These are phyloP conservation scores for Zymoseptoria tritici DNA, from an alignment of 2,329 filamentous ascomycete species.

Conservation along the genomic window DNA sequence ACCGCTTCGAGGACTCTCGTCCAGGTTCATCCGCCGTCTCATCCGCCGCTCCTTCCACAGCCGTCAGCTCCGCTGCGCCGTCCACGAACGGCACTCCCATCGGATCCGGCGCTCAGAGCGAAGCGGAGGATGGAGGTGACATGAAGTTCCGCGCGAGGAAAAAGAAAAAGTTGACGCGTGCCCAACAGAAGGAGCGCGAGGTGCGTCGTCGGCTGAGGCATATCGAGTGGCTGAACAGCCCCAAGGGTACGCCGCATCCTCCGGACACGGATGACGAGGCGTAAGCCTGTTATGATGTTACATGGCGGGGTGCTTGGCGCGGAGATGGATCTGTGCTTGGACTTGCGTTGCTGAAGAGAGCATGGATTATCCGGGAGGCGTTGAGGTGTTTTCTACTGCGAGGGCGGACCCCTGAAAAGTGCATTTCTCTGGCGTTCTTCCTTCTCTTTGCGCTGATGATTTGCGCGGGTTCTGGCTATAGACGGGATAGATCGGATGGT, in stretches of 20 bases:
- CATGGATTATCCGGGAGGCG: not conserved
- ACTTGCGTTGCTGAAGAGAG: not conserved
- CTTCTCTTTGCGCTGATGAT: not conserved
- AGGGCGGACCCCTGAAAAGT: not conserved
- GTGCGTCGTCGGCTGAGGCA: slow-evolving; percentile 79
- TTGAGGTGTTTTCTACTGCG: not conserved
- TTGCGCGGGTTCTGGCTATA: not conserved
- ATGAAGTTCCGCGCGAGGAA: slow-evolving; percentile 88
- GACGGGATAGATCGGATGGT: not conserved
- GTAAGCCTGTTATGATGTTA: slow-evolving; percentile 9
- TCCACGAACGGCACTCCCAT: slow-evolving; percentile 28
- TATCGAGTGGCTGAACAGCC: slow-evolving; percentile 60
- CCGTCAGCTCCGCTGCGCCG: slow-evolving; percentile 25
- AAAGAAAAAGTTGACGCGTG: slow-evolving; percentile 99
- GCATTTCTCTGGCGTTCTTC: not conserved
- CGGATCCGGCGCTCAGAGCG: slow-evolving; percentile 34
- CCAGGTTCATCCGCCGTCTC: slow-evolving; percentile 60
- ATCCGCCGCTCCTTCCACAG: slow-evolving; percentile 56
- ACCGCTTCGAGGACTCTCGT: slow-evolving; percentile 79
- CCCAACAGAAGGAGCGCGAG: slow-evolving; percentile 90
- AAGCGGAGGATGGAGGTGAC: slow-evolving; percentile 69
- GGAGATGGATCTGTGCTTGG: not conserved
- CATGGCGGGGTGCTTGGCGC: not conserved
- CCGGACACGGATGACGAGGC: slow-evolving; percentile 70
- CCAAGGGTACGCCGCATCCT: slow-evolving; percentile 72